Evolutionary conservation across 441 rosid species (phyloP), one percentile per base, ranked within the genome.

Genomic region (Pelargonium fulgidum): DNA sequence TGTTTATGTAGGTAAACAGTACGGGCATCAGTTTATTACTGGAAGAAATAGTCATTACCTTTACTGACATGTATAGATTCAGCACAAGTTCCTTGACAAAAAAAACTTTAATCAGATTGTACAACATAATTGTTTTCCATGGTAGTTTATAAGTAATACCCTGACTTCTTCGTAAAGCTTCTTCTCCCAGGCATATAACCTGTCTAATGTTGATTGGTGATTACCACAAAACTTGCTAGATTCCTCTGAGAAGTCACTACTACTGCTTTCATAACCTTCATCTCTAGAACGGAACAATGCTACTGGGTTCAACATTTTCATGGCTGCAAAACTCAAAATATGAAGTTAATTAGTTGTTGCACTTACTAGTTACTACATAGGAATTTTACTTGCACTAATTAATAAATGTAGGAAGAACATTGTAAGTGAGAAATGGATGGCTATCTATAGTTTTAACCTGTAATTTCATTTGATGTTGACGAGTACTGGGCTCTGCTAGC

Each of bases 171-270:
- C 89, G 1, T 87, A 94, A 67, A 92, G 98, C 80, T 92, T 94
- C 86, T 94, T 94, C 84, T 94, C 99, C 99, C 98, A 92, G 22
- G 89, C 89, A 68, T 85, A 89, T 73, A 92, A 82, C 68, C 86
- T 77, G 78, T 92, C 97, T 78, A 94, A 68, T 61, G 97, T 90
- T 26, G 96, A 89, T 72, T 94, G 97, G 80, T 92, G 99, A 74
- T 96, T 84, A 65, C 88, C 86, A 1, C 92, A 85, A 68, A 85
- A 61, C 84, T 83, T 77, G 81, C 84, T 81, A 70, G 87, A 78
- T 64, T 90, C 96, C 59, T 90, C 99, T 11, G 96, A 92, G 64
- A 82, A 68, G 79, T 89, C 90, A 67, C 87, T 85, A 56, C 62
- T 20, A 67, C 79, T 84, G 81, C 93, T 87, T 76, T 90, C 96